Evolutionary conservation across 176 grass and related monocot species (phyloP).

Genomic region (Avena atlantica): DNA sequence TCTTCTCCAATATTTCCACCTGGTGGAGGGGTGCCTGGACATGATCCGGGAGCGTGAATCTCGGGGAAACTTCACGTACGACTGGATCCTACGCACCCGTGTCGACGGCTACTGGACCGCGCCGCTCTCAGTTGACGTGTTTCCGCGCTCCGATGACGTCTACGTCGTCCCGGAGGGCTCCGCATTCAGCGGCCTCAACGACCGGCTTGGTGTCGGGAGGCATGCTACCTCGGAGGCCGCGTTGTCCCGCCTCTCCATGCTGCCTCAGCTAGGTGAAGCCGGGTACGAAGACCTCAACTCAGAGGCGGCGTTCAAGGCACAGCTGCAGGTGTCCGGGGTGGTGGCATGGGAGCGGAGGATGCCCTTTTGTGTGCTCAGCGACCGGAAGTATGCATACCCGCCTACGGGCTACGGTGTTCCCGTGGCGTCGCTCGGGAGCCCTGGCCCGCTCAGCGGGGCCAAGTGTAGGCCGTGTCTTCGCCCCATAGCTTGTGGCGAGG

Average conservation of each 20-base stretch:
- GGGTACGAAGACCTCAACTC: conserved; percentile 68
- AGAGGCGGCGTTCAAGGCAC: conserved; percentile 71
- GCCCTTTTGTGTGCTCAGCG: conserved; percentile 80
- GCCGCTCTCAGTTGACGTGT: conserved; percentile 31
- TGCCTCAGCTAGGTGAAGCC: conserved; percentile 50
- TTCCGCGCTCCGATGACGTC: not conserved
- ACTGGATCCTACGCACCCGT: conserved; percentile 74
- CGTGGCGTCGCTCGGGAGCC: conserved; percentile 67
- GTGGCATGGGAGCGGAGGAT: conserved; percentile 20
- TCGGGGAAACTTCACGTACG: conserved; percentile 60
- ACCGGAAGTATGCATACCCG: conserved; percentile 68
- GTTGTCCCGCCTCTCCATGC: conserved; percentile 59
- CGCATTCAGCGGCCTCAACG: conserved; percentile 75
- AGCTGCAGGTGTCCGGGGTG: conserved; percentile 47
- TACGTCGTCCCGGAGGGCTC: conserved; percentile 77
- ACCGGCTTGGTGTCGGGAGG: conserved; percentile 66
- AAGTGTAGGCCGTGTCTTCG: conserved; percentile 74
- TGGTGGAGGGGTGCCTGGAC: conserved; percentile 84
- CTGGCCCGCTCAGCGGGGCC: conserved; percentile 72
- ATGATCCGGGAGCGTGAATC: conserved; percentile 65
- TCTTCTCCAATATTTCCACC: conserved; percentile 76
- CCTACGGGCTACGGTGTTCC: conserved; percentile 57
- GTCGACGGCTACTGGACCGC: conserved; percentile 75
- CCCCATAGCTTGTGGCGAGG: conserved; percentile 33
- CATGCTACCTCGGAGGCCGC: conserved; percentile 46